Evolutionary conservation across 2,329 filamentous ascomycete genomes (phyloP).

Genomic region (Hypoxylon sp.): DNA sequence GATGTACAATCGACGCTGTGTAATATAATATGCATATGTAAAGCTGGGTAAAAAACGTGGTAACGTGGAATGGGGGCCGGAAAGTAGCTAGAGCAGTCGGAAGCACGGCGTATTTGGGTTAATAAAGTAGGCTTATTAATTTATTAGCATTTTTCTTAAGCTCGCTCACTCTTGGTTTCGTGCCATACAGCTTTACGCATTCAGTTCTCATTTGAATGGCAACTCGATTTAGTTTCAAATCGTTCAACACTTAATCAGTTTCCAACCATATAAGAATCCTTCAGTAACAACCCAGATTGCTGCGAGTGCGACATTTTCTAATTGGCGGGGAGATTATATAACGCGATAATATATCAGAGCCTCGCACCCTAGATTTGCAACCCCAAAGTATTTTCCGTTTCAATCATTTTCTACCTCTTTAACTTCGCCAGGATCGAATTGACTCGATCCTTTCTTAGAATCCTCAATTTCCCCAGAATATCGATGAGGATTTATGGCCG

Average conservation of each 20-base stretch:
- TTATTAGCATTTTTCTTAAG: no score
- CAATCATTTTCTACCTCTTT: neutral
- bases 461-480: neutral
- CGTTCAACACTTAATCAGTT: neutral
- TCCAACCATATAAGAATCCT: neutral
- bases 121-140: no score
- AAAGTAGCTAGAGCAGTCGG: no score
- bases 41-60: no score
- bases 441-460: neutral
- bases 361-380: neutral
- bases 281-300: neutral
- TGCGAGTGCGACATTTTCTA: neutral
- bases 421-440: neutral
- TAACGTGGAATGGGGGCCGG: no score
- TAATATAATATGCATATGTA: no score
- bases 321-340: neutral
- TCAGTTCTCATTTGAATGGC: neutral
- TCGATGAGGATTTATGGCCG: neutral
- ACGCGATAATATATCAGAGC: conserved; percentile 1
- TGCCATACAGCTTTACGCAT: neutral
- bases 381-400: conserved; percentile 7
- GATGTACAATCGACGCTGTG: no score
- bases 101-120: no score
- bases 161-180: neutral
- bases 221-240: neutral